A percentile compares a stretch with the other conserved stretches of the same genome.
phyloP scores from a whole-genome alignment of 106 monocot genomes.

The Acanthochlamys bracteata region DNA sequence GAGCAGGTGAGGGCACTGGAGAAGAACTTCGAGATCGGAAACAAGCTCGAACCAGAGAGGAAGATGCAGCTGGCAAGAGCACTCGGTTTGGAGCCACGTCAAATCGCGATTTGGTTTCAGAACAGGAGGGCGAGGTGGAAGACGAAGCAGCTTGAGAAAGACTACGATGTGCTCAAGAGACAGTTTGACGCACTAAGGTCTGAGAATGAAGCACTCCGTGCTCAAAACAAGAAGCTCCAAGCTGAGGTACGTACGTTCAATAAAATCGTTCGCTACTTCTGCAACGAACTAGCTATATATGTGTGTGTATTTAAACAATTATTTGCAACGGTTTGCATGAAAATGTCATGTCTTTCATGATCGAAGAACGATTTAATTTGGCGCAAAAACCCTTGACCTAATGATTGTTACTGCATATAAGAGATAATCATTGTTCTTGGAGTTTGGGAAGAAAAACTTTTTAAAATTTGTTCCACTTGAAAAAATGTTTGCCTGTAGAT shows the following conservation, averaged over 20 bases:
- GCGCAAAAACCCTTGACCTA: too few relatives aligned
- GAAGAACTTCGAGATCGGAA: constrained; percentile 83
- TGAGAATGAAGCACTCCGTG: constrained; percentile 61
- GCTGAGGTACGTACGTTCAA: constrained; percentile 41
- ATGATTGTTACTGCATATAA: too few relatives aligned
- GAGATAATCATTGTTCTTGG: background rate
- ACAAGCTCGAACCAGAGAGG: constrained; percentile 88
- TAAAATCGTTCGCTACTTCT: background rate
- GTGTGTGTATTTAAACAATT: background rate
- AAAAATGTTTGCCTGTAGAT: constrained; percentile 35
- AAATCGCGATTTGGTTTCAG: constrained; percentile 95
- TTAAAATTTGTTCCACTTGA: too few relatives aligned
- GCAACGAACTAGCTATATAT: too few relatives aligned
- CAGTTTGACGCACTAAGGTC: constrained; percentile 55
- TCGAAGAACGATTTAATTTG: too few relatives aligned
- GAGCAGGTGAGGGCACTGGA: constrained; percentile 88
- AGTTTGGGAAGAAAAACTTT: background rate
- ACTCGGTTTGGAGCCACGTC: constrained; percentile 72
- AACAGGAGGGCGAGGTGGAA: constrained; percentile 91
- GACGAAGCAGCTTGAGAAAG: constrained; percentile 82
- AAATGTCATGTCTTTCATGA: too few relatives aligned
- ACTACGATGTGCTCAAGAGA: constrained; percentile 68
- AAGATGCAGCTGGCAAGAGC: constrained; percentile 72
- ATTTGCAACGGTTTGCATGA: background rate
- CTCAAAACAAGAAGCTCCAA: constrained; percentile 79